Conservation (phyloP, 495 filamentous ascomycete species). For the Neurospora pannonica region DNA sequence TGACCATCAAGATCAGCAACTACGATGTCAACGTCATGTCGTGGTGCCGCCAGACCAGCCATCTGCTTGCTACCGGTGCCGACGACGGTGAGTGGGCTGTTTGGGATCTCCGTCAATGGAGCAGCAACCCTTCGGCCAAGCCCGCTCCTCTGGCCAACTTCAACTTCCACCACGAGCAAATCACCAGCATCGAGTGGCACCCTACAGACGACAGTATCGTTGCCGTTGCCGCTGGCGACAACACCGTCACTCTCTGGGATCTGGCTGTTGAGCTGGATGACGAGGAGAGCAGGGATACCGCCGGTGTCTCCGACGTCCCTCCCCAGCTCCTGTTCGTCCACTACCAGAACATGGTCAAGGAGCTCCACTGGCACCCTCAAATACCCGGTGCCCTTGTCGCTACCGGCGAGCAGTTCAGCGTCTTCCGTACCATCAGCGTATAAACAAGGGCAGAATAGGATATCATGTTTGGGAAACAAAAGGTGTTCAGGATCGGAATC, state of each 20-base stretch:
- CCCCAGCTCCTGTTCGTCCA: conserved; percentile 94
- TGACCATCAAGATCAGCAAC: conserved; percentile 74
- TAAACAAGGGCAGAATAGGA: conserved; percentile 20
- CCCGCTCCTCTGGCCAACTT: conserved; percentile 78
- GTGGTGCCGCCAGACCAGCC: conserved; percentile 77
- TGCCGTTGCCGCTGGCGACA: conserved; percentile 84
- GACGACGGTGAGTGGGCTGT: conserved; percentile 93
- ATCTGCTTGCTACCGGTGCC: conserved; percentile 84
- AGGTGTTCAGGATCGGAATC: neutral
- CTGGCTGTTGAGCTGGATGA: conserved; percentile 92
- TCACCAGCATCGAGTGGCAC: conserved; percentile 96
- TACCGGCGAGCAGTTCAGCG: conserved; percentile 76
- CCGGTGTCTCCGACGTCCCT: conserved; percentile 78
- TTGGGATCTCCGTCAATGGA: conserved; percentile 90
- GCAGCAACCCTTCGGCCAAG: conserved; percentile 49
- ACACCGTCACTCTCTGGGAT: conserved; percentile 94
- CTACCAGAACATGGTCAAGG: conserved; percentile 89
- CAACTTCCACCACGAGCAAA: conserved; percentile 88
- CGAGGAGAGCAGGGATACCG: conserved; percentile 86
- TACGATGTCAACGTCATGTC: conserved; percentile 93
- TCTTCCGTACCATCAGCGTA: conserved; percentile 61
- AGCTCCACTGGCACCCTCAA: conserved; percentile 94
- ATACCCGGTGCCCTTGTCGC: conserved; percentile 87
- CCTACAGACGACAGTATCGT: conserved; percentile 92
- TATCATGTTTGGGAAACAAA: neutral